These are phyloP conservation scores for Linum lewisii DNA, from an alignment of 345 rosid genomes.

Conservation along the genomic window DNA sequence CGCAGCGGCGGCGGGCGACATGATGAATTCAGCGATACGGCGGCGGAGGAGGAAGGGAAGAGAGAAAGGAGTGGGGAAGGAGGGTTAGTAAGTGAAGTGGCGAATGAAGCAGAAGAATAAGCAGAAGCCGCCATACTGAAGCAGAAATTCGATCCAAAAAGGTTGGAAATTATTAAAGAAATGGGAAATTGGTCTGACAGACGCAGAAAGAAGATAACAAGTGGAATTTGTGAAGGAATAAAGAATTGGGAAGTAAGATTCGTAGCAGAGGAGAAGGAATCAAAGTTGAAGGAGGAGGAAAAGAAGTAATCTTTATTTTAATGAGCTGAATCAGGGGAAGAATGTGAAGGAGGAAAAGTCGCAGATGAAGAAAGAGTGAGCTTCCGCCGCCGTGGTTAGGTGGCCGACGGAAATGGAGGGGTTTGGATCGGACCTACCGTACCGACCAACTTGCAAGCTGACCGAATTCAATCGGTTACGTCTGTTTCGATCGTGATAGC, in stretches of 20 bases:
- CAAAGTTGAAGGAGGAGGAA: not conserved
- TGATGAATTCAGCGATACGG: not conserved
- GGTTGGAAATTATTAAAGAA: not conserved
- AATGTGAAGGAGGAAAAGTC: no score
- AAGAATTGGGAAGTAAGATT: not conserved
- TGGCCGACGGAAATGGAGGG: no score
- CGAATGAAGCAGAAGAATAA: not conserved
- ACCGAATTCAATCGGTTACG: no score
- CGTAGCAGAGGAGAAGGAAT: not conserved
- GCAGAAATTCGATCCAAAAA: not conserved
- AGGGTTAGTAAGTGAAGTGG: not conserved
- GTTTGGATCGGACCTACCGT: no score
- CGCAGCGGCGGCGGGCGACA: not conserved
- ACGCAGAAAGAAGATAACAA: not conserved
- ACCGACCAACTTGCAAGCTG: no score
- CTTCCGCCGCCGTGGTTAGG: no score
- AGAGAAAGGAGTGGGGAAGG: not conserved
- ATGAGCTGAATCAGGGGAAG: not conserved
- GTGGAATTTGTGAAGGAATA: not conserved
- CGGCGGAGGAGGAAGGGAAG: not conserved
- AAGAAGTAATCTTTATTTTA: no score
- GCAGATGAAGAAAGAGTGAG: no score
- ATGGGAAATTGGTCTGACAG: not conserved
- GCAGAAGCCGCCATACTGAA: not conserved
- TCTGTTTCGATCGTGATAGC: no score